These are phyloP conservation scores for Penicillium concentricum DNA, from an alignment of 2,329 filamentous ascomycete genomes.

Conservation along the genomic window DNA sequence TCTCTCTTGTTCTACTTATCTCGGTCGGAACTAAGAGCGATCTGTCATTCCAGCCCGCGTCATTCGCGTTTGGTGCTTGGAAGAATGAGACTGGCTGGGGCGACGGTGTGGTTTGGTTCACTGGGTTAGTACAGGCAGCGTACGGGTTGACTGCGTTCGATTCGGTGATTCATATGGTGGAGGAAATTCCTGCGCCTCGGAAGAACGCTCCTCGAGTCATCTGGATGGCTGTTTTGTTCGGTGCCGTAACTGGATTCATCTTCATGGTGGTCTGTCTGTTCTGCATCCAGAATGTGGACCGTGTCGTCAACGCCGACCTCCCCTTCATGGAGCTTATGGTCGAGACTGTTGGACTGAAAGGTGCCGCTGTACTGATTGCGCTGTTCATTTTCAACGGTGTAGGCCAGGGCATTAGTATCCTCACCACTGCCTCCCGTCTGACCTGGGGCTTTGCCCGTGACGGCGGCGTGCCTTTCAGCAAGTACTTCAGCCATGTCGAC, in stretches of 20 bases:
- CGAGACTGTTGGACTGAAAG: constrained; percentile 41
- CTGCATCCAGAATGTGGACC: constrained; percentile 49
- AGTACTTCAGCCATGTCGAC: constrained; percentile 49
- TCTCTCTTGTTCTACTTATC: constrained; percentile 54
- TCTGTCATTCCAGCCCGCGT: constrained; percentile 49
- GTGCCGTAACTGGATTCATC: constrained; percentile 51
- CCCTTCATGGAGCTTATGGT: constrained; percentile 53
- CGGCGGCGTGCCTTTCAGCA: constrained; percentile 48
- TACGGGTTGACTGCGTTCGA: constrained; percentile 60
- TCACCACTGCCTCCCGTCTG: constrained; percentile 54
- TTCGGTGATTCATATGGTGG: constrained; percentile 59
- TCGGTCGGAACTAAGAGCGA: constrained; percentile 49
- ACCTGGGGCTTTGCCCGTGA: constrained; percentile 58
- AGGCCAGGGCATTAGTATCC: constrained; percentile 53
- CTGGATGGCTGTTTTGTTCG: constrained; percentile 52
- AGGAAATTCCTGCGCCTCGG: constrained; percentile 55
- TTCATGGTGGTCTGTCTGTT: constrained; percentile 56
- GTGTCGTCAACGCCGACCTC: constrained; percentile 43
- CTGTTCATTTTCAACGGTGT: constrained; percentile 59
- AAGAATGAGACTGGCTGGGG: constrained; percentile 54
- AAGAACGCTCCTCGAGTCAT: constrained; percentile 54
- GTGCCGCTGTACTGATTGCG: constrained; percentile 51
- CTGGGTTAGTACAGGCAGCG: constrained; percentile 57
- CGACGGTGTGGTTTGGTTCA: constrained; percentile 58
- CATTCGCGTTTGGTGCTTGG: constrained; percentile 56